phyloP scores from a whole-genome alignment of 345 rosid species.

The Clarkia xantiana region DNA sequence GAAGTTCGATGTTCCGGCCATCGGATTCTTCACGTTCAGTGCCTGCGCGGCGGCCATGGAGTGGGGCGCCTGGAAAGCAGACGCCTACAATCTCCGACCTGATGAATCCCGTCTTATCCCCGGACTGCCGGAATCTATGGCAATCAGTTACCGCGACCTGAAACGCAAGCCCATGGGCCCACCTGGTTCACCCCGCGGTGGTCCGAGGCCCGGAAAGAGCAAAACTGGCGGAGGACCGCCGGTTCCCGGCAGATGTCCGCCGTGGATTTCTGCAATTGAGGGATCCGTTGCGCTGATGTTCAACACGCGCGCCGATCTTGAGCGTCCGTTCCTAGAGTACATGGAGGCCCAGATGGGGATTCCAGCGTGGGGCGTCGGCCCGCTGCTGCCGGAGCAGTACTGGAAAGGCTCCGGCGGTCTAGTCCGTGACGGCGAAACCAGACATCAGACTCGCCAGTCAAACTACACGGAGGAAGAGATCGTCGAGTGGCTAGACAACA shows the following conservation, averaged over 20 bases:
- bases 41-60: conserved; percentile 21
- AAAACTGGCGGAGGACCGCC: too few relatives aligned
- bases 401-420: conserved; percentile 18
- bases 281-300: conserved; percentile 15
- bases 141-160: conserved; percentile 10
- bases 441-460: conserved; percentile 10
- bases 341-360: conserved; percentile 11
- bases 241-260: conserved; percentile 20
- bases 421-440: conserved; percentile 19
- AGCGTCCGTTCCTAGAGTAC: conserved; percentile 19
- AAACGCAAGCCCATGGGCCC: conserved; percentile 14
- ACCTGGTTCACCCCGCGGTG: conserved; percentile 4
- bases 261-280: conserved; percentile 15
- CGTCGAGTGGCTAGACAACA: conserved; percentile 20
- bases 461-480: conserved; percentile 21
- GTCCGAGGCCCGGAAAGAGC: too few relatives aligned
- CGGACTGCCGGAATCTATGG: conserved; percentile 21
- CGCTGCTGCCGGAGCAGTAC: conserved; percentile 23
- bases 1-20: conserved; percentile 11
- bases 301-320: conserved; percentile 30
- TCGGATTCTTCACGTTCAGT: conserved; percentile 22
- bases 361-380: conserved; percentile 35
- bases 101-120: conserved; percentile 14
- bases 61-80: conserved; percentile 16
- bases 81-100: conserved; percentile 5